Evolutionary conservation across 129 eudicot species (phyloP), one percentile per base, ranked within the genome.

Genomic region (Chrysanthemum seticuspe): DNA sequence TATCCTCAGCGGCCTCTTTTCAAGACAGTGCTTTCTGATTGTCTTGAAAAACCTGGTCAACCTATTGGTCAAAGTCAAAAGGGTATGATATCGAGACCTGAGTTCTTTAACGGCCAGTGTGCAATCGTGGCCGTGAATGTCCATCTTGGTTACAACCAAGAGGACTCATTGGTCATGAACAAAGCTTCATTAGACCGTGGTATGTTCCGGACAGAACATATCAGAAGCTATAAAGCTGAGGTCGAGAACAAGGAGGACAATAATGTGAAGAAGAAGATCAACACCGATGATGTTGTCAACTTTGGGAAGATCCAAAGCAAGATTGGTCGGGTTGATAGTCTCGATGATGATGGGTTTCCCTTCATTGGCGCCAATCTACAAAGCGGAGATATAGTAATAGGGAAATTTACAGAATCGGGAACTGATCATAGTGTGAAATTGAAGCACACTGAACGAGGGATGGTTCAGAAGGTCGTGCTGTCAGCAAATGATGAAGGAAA

Each of bases 301-400:
- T 93, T 93, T 62, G 98, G 97, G 45, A 93, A 93, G 77, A 86
- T 78, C 10, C 98, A 84, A 62, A 93, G 98, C 70, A 93, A 90
- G 67, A 82, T 93, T 47, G 96, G 97, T 8, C 92, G 98, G 9
- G 97, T 93, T 23, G 98, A 93, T 68, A 89, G 96, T 76, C 75
- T 93, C 18, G 98, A 93, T 36, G 98, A 93, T 72, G 98, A 93
- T 54, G 98, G 96, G 11, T 87, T 90, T 76, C 98, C 98, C 0
- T 93, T 63, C 61, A 73, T 90, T 72, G 96, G 98, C 25, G 97
- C 98, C 15, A 93, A 90, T 67, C 79, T 93, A 47, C 97, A 93
- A 54, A 85, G 85, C 6, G 98, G 97, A 13, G 98, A 93, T 76
- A 93, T 90, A 5, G 88, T 93, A 40, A 89, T 93, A 6, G 98